phyloP scores from a whole-genome alignment of 2,329 filamentous ascomycete species.

The Penicillium sp. region DNA sequence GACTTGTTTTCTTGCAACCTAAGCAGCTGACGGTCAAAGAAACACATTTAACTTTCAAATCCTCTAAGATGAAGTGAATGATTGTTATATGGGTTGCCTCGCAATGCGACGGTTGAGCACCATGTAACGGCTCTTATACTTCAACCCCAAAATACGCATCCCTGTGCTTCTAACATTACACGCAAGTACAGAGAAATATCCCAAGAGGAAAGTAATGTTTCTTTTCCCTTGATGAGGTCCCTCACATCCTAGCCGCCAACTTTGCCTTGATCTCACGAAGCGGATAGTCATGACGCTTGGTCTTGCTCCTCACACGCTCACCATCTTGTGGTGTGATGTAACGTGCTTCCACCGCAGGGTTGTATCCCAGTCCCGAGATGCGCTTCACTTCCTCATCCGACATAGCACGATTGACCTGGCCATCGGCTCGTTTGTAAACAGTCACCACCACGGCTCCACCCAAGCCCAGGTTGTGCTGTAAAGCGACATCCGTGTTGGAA shows the following conservation, averaged over 20 bases:
- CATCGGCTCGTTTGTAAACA: constrained; percentile 85
- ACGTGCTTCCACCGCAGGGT: constrained; percentile 85
- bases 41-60: no score
- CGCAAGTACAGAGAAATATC: no score
- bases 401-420: constrained; percentile 61
- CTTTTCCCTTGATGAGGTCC: neutral
- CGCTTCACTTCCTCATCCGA: constrained; percentile 65
- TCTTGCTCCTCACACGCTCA: constrained; percentile 69
- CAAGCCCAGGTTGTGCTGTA: constrained; percentile 92
- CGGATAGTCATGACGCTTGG: constrained; percentile 70
- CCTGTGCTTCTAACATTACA: no score
- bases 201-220: no score
- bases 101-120: no score
- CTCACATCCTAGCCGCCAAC: constrained; percentile 17
- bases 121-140: no score
- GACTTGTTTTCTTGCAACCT: no score
- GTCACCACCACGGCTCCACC: constrained; percentile 89
- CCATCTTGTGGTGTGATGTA: constrained; percentile 79
- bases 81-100: no score
- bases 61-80: no score
- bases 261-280: constrained; percentile 41
- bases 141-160: no score
- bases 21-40: no score
- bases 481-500: constrained; percentile 66
- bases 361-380: constrained; percentile 75